These are phyloP conservation scores for Penicillium cataractarum DNA, from an alignment of 495 filamentous ascomycete species.

Conservation along the genomic window DNA sequence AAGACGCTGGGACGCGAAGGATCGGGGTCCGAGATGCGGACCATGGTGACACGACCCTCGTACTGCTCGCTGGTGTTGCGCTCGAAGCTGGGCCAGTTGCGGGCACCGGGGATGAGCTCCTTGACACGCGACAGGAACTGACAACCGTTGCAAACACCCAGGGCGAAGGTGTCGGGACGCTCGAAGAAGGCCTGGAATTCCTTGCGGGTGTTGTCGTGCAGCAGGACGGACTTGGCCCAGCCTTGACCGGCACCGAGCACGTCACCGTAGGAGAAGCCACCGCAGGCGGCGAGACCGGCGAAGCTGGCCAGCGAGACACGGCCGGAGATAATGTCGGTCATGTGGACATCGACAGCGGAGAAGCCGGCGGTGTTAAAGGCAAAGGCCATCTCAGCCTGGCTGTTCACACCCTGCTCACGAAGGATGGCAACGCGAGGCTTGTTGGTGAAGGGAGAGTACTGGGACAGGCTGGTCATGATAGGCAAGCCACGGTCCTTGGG, in stretches of 20 bases:
- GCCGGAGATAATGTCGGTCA: constrained; percentile 87
- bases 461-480: constrained; percentile 64
- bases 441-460: constrained; percentile 64
- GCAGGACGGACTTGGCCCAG: constrained; percentile 93
- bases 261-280: constrained; percentile 97
- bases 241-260: constrained; percentile 93
- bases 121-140: constrained; percentile 89
- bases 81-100: constrained; percentile 86
- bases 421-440: constrained; percentile 91
- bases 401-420: constrained; percentile 93
- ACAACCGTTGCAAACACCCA: constrained; percentile 97
- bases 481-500: constrained; percentile 76
- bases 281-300: constrained; percentile 87
- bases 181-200: constrained; percentile 88
- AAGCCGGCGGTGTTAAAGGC: constrained; percentile 93
- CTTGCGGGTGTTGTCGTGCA: constrained; percentile 73
- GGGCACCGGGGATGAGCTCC: constrained; percentile 82
- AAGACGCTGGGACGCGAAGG: constrained; percentile 73
- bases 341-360: constrained; percentile 90
- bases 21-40: constrained; percentile 69
- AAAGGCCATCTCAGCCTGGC: constrained; percentile 95
- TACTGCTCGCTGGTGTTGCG: constrained; percentile 88
- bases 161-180: constrained; percentile 84
- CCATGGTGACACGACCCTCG: constrained; percentile 89
- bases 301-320: constrained; percentile 77